phyloP scores from a whole-genome alignment of 2,329 filamentous ascomycete genomes.

The Cryphonectria japonica region DNA sequence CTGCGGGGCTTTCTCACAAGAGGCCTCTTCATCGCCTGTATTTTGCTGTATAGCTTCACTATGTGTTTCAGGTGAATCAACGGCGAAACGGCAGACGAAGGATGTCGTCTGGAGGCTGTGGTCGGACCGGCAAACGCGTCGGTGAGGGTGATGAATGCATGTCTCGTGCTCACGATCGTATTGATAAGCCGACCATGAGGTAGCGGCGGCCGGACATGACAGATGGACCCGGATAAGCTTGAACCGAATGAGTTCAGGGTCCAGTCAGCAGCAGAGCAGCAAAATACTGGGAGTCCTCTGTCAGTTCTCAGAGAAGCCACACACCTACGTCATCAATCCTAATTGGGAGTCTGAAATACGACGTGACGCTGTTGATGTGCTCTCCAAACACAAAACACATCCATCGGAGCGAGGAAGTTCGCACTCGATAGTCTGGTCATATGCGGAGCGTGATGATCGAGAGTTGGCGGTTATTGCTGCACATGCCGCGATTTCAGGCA shows the following conservation, averaged over 20 bases:
- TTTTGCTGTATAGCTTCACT: slow-evolving; percentile 10
- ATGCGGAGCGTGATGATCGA: background rate
- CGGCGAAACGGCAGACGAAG: background rate
- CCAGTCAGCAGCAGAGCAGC: background rate
- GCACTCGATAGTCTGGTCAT: background rate
- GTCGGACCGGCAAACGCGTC: background rate
- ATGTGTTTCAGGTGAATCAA: slow-evolving; percentile 15
- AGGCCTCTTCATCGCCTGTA: slow-evolving; percentile 21
- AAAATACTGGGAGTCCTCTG: background rate
- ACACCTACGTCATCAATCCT: slow-evolving; percentile 18
- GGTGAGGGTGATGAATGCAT: slow-evolving; percentile 19
- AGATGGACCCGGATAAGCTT: background rate
- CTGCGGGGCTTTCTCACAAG: slow-evolving; percentile 16
- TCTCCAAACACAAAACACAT: background rate
- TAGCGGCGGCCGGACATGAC: background rate
- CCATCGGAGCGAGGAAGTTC: background rate
- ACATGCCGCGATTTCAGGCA: background rate
- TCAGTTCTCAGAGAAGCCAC: slow-evolving; percentile 1
- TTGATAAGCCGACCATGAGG: slow-evolving; percentile 9
- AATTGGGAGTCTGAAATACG: slow-evolving; percentile 7
- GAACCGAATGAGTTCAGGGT: background rate
- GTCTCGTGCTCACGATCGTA: slow-evolving; percentile 14
- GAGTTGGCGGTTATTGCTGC: background rate
- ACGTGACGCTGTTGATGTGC: background rate
- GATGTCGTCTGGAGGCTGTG: background rate